Conservation (phyloP, 768 basidiomycete species). For the Tylopilus vinaceipallidus region DNA sequence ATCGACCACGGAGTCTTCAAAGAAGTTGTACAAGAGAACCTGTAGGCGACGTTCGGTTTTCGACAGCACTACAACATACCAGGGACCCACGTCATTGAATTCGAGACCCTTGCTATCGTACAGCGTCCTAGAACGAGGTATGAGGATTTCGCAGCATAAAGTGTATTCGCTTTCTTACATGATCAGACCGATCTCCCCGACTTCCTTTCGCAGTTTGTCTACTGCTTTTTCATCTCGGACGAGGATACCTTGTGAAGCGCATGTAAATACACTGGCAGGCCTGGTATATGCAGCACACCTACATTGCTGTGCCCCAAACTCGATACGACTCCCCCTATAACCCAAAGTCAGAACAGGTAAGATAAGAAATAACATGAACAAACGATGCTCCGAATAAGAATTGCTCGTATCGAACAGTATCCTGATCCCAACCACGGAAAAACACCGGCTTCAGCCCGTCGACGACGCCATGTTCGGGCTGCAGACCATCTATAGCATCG, state of each 20-base stretch:
- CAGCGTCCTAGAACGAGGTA: slow-evolving; percentile 23
- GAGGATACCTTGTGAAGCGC: slow-evolving; percentile 50
- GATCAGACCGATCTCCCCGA: slow-evolving; percentile 59
- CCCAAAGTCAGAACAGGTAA: slow-evolving; percentile 8
- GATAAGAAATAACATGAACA: slow-evolving; percentile 1
- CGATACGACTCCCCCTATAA: slow-evolving; percentile 45
- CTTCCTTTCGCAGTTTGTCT: slow-evolving; percentile 44
- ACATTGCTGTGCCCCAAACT: slow-evolving; percentile 71
- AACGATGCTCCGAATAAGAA: slow-evolving; percentile 55
- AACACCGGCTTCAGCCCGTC: slow-evolving; percentile 58
- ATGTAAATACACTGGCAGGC: background rate
- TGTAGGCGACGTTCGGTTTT: slow-evolving; percentile 22
- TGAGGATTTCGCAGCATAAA: background rate
- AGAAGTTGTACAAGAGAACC: slow-evolving; percentile 77
- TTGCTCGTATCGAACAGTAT: slow-evolving; percentile 47
- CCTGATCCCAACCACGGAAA: slow-evolving; percentile 46
- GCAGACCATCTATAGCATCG: slow-evolving; percentile 57
- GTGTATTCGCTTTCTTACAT: slow-evolving; percentile 39
- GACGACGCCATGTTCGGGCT: slow-evolving; percentile 53
- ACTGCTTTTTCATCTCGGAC: slow-evolving; percentile 60
- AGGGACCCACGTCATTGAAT: slow-evolving; percentile 18
- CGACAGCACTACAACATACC: background rate
- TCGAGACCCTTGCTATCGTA: slow-evolving; percentile 34
- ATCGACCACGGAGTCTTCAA: slow-evolving; percentile 57
- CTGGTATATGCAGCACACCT: slow-evolving; percentile 2